Conservation (phyloP, 805 yeast species). For the Saccharomycopsis oosterbeekiorum region DNA sequence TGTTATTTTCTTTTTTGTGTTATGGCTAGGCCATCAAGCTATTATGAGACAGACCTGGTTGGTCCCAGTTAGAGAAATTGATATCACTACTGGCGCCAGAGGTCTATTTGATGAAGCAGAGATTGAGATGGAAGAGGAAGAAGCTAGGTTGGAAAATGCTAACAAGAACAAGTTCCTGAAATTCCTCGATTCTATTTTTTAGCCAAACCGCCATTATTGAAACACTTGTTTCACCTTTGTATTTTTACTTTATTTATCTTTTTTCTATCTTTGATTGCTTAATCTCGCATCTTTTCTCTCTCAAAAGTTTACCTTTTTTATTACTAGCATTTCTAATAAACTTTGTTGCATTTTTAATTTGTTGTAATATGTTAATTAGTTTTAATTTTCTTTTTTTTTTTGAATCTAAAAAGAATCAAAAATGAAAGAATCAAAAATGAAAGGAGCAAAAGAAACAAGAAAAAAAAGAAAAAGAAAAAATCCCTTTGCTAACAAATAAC, state of each 20-base stretch:
- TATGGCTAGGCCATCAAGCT: slow-evolving; percentile 47
- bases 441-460: not conserved
- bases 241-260: not conserved
- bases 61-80: slow-evolving; percentile 48
- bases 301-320: not conserved
- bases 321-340: not conserved
- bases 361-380: not conserved
- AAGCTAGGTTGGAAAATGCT: not conserved
- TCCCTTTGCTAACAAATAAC: too few relatives aligned
- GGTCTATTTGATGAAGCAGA: slow-evolving; percentile 36
- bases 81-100: slow-evolving; percentile 58
- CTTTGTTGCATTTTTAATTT: not conserved
- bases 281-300: not conserved
- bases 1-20: slow-evolving; percentile 45
- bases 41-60: slow-evolving; percentile 39
- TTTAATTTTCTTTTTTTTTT: not conserved
- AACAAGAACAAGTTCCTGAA: not conserved
- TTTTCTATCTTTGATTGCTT: not conserved
- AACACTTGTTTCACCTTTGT: not conserved
- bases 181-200: slow-evolving; percentile 5
- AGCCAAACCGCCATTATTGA: not conserved
- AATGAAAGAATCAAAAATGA: not conserved
- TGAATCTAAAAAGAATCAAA: not conserved
- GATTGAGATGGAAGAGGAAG: slow-evolving; percentile 17
- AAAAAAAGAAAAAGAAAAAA: too few relatives aligned